Percentiles rank a stretch among this genome's conserved stretches.
phyloP scores from a whole-genome alignment of 2,329 filamentous ascomycete species.

The Blumeria graminis region DNA sequence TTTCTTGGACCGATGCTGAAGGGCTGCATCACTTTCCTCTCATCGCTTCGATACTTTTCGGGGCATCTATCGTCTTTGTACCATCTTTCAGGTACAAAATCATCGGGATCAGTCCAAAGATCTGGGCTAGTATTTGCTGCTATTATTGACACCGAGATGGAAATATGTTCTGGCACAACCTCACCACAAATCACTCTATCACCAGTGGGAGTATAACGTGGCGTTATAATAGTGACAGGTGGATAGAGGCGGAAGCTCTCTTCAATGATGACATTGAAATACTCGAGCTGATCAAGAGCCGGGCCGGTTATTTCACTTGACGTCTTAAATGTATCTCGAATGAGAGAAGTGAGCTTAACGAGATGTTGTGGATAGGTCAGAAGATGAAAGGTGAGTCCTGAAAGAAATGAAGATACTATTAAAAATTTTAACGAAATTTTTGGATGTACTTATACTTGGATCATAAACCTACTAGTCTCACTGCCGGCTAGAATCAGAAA shows the following conservation, averaged over 20 bases:
- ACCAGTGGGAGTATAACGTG: conserved; percentile 4
- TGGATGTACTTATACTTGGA: neutral
- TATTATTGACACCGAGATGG: conserved; percentile 10
- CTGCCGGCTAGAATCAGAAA: conserved; percentile 6
- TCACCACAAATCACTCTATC: conserved; percentile 5
- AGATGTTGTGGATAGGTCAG: conserved; percentile 11
- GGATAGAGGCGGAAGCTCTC: conserved; percentile 18
- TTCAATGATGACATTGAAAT: conserved; percentile 17
- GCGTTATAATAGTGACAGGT: conserved; percentile 8
- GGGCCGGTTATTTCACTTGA: conserved; percentile 6
- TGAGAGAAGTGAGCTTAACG: conserved; percentile 18
- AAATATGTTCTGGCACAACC: conserved; percentile 5
- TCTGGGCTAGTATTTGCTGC: conserved; percentile 9
- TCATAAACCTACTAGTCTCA: conserved; percentile 5
- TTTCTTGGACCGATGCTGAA: conserved; percentile 6
- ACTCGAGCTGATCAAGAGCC: conserved; percentile 7
- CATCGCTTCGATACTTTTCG: conserved; percentile 4
- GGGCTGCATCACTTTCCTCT: conserved; percentile 5
- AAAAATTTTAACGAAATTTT: neutral
- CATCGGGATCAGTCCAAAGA: conserved; percentile 5
- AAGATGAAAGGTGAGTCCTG: conserved; percentile 14
- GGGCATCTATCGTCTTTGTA: conserved; percentile 6
- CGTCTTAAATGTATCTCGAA: conserved; percentile 18
- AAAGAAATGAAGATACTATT: conserved; percentile 16
- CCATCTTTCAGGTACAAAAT: conserved; percentile 14